Base-by-base conservation (phyloP, 2,329 filamentous ascomycete genomes). In the Cercospora zeae-maydis region DNA sequence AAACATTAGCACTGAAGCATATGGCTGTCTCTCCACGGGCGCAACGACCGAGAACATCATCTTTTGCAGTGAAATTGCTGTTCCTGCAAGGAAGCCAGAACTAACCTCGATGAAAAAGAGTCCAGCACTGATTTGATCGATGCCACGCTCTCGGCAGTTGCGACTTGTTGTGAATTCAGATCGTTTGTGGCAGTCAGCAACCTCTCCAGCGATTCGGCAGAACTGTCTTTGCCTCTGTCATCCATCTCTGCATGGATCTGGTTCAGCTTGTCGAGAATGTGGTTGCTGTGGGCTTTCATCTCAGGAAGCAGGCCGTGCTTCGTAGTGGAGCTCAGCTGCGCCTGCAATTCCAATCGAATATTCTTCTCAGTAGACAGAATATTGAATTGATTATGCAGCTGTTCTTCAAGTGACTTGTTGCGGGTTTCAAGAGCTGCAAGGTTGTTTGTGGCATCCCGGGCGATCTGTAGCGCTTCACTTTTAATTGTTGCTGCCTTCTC, bases 291-390 rank as follows among this genome's bases (percentile, higher is more conserved):
- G 11, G 55, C 24, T 47, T 68, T 70, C 5, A 71, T 42, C 24
- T 64, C 16, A 13, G 55, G 58, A 13, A 61, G 11, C 1, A 69
- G 21, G 14, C 39, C 61, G 19, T 67, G 61, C 19, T 61, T 61
- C 8, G 55, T 45, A 21, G 54, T 54, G 9, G 59, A 51, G 51
- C 19, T 56, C 16, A 71, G 45, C 52, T 68, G 69, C 27, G 33
- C 58, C 58, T 73, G 67, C n/a, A 72, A 49, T 19, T 65, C 60
- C 13, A 61, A 27, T n/a, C 70, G 64, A 21, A 63, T 59, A 31
- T 66, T 64, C 49, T 69, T 68, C 65, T 72, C 70, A 37, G 71
- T 69, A 8, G 53, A 60, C 37, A 73, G 64, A 47, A 67, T 31
- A 7, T 59, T 61, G 3, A 61, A 53, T 42, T 66, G 68, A 33